A percentile compares a stretch with the other conserved stretches of the same genome.
These are phyloP conservation scores for Claviceps africana DNA, from an alignment of 2,329 filamentous ascomycete species.

Conservation along the genomic window DNA sequence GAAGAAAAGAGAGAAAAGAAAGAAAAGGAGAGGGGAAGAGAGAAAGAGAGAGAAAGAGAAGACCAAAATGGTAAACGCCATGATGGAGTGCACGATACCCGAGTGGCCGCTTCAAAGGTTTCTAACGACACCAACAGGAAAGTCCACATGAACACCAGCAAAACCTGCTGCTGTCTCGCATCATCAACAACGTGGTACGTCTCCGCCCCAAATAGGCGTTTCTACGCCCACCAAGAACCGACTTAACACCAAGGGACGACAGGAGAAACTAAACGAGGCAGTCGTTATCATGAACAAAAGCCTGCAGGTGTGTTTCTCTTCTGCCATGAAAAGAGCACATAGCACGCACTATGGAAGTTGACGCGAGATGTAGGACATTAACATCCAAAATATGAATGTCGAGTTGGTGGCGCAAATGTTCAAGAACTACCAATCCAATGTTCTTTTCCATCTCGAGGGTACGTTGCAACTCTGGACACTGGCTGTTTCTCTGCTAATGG, in stretches of 20 bases:
- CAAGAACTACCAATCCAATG: slow-evolving; percentile 98
- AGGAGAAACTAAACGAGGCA: slow-evolving; percentile 97
- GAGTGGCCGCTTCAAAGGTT: not conserved
- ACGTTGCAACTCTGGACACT: slow-evolving; percentile 12
- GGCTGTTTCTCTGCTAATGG: not conserved
- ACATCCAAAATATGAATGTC: slow-evolving; percentile 97
- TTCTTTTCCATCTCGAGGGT: slow-evolving; percentile 96
- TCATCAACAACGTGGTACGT: slow-evolving; percentile 91
- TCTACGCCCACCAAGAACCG: not conserved
- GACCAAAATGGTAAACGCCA: not conserved
- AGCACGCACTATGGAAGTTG: not conserved
- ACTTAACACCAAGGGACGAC: not conserved
- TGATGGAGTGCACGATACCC: not conserved
- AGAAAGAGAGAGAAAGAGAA: not conserved
- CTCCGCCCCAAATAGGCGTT: not conserved
- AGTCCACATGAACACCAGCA: slow-evolving; percentile 97
- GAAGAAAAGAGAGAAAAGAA: too few species aligned
- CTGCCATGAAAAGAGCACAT: not conserved
- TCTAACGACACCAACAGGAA: slow-evolving; percentile 40
- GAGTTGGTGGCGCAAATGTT: slow-evolving; percentile 98
- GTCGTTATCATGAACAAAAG: slow-evolving; percentile 85
- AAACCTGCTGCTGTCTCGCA: slow-evolving; percentile 79
- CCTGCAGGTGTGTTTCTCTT: slow-evolving; percentile 50
- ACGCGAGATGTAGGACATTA: slow-evolving; percentile 59
- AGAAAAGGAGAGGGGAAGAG: too few species aligned